These are phyloP conservation scores for Capsicum chinense DNA, from an alignment of 257 asterid species.

Conservation along the genomic window DNA sequence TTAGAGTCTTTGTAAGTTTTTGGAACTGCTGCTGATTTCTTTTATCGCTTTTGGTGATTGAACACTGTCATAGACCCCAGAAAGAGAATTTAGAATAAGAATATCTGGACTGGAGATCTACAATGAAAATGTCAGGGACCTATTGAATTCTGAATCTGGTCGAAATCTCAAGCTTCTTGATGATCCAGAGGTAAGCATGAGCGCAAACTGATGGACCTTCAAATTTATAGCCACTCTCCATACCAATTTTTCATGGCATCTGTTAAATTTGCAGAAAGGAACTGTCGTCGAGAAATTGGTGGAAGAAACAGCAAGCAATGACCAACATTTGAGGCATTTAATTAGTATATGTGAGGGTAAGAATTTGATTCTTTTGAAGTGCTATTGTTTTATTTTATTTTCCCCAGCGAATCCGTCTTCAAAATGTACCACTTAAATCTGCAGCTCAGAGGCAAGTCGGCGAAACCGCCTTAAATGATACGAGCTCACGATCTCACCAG, in stretches of 20 bases:
- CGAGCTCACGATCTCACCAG: slow-evolving; percentile 95
- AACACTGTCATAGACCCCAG: slow-evolving; percentile 69
- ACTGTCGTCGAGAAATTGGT: slow-evolving; percentile 87
- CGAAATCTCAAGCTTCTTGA: slow-evolving; percentile 88
- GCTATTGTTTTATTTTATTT: slow-evolving; percentile 9
- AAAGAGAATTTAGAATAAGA: slow-evolving; percentile 79
- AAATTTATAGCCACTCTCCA: slow-evolving; percentile 21
- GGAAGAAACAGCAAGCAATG: slow-evolving; percentile 81
- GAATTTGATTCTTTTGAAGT: slow-evolving; percentile 28
- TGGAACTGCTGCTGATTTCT: background rate
- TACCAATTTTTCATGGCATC: slow-evolving; percentile 19
- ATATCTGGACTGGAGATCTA: slow-evolving; percentile 92
- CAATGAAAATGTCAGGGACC: slow-evolving; percentile 91
- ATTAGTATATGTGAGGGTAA: slow-evolving; percentile 85
- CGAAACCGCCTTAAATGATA: slow-evolving; percentile 90
- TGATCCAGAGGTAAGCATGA: slow-evolving; percentile 80
- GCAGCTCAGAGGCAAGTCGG: slow-evolving; percentile 98
- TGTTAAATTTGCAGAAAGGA: slow-evolving; percentile 70
- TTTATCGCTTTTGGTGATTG: slow-evolving; percentile 23
- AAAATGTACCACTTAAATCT: slow-evolving; percentile 25
- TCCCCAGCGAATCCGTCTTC: background rate
- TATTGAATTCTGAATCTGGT: slow-evolving; percentile 84
- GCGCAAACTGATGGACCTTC: background rate
- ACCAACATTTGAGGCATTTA: slow-evolving; percentile 72
- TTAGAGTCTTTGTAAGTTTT: background rate